Percentiles rank a stretch among this genome's conserved stretches.
Evolutionary conservation across 495 filamentous ascomycete genomes (phyloP).

Genomic region (Staphylotrichum longicolle): DNA sequence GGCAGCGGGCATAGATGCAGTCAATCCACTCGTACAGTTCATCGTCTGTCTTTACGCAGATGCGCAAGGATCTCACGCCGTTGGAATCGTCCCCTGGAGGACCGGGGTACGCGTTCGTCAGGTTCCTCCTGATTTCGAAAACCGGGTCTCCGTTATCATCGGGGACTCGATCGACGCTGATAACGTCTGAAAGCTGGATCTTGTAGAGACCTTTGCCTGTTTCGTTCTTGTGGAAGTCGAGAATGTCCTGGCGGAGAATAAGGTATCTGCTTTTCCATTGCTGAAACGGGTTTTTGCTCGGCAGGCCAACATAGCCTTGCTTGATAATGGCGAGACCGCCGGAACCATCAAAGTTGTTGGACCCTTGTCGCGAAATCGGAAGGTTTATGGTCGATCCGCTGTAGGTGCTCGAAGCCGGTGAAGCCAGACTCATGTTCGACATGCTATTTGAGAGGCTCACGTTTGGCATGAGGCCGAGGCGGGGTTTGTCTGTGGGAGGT

Average conservation of each 20-base stretch:
- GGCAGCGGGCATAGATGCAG: constrained; percentile 91
- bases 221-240: constrained; percentile 91
- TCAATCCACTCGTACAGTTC: constrained; percentile 99
- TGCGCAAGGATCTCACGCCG: constrained; percentile 73
- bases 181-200: constrained; percentile 79
- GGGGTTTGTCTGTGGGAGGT: constrained; percentile 80
- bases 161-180: constrained; percentile 81
- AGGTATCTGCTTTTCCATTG: constrained; percentile 86
- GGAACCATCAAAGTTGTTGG: constrained; percentile 56
- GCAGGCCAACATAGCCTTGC: constrained; percentile 65
- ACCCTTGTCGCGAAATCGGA: constrained; percentile 59
- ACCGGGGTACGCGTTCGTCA: constrained; percentile 33
- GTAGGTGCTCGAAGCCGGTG: constrained; percentile 56
- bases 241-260: constrained; percentile 78
- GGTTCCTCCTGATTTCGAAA: constrained; percentile 82
- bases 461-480: constrained; percentile 71
- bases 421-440: constrained; percentile 67
- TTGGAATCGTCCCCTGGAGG: constrained; percentile 65
- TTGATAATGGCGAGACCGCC: constrained; percentile 74
- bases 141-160: constrained; percentile 67
- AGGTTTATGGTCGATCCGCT: constrained; percentile 65
- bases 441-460: constrained; percentile 74
- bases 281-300: constrained; percentile 73
- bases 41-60: constrained; percentile 88
- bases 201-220: constrained; percentile 76